Evolutionary conservation across 2,329 filamentous ascomycete genomes (phyloP), one percentile per base, ranked within the genome.

Genomic region (Colletotrichum cereale): DNA sequence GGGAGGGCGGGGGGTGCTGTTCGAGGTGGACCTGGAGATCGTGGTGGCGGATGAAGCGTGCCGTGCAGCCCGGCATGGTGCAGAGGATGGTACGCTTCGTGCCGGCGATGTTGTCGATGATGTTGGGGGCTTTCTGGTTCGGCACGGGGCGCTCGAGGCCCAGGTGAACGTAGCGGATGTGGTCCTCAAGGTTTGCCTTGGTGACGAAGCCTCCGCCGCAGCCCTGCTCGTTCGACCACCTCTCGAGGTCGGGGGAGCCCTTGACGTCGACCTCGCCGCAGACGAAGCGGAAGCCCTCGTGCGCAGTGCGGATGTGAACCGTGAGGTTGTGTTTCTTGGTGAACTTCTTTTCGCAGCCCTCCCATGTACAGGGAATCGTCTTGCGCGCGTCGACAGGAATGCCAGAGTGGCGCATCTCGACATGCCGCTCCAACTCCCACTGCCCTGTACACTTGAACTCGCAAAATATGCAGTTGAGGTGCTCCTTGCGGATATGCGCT

Each of bases 281-380:
- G n/a, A 93, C 85, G 77, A 93, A 98, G 12, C 90, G 90, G 74
- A 90, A 84, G 24, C 93, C 92, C 74, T 94, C 88, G 78, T 98
- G 96, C 0, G 92, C 91, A 14, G 89, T 91, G 68, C 92, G 91
- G 66, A 96, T 85, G 78, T 98, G 96, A 0, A 91, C 89, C 21
- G 91, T 93, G 62, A 97, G 86, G 76, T 97, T 98, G n/a, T 92
- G 92, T 73, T 89, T 90, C 78, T 92, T 93, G 24, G 93, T 95
- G 81, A 98, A 98, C 65, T 86, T 89, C 77, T 93, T 93, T 66
- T 84, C 85, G 80, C 95, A 98, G 29, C 88, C 91, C 0, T 86
- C 82, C 77, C 91, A 86, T 0, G 89, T 87, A 79, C 96, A 97
- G 1, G 83, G 79, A 62, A 92, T 89, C 0, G 86, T 89, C 80